A percentile compares a stretch with the other conserved stretches of the same genome.
phyloP scores from a whole-genome alignment of 129 eudicot genomes.

The Flaveria bidentis region DNA sequence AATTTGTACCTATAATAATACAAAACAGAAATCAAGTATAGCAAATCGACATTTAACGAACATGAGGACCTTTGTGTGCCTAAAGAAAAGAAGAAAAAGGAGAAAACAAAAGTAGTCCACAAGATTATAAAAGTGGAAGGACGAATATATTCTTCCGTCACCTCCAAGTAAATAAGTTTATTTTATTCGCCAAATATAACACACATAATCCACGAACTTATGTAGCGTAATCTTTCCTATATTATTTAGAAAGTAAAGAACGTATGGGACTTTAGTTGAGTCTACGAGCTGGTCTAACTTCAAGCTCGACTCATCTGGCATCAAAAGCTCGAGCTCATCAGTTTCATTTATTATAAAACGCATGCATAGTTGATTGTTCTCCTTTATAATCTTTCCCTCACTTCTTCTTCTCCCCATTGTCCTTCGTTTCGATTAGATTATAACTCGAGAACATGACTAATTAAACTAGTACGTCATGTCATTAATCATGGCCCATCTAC shows the following conservation, averaged over 20 bases:
- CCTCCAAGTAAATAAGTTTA: constrained; percentile 32
- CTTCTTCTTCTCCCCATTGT: too few relatives aligned
- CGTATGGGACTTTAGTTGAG: too few relatives aligned
- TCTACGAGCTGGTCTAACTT: too few relatives aligned
- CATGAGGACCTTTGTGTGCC: constrained; percentile 35
- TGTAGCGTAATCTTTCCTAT: neutral
- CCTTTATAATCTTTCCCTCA: too few relatives aligned
- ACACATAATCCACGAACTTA: neutral
- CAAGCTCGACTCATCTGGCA: too few relatives aligned
- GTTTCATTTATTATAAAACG: neutral
- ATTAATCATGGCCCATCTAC: too few relatives aligned
- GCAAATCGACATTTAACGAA: neutral
- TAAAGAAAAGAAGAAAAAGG: constrained; percentile 27
- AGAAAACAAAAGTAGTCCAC: constrained; percentile 42
- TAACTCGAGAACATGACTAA: too few relatives aligned
- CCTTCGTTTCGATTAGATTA: too few relatives aligned
- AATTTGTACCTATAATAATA: constrained; percentile 1
- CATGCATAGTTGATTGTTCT: too few relatives aligned
- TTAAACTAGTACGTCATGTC: too few relatives aligned
- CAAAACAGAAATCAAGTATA: constrained; percentile 3
- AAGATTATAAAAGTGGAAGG: constrained; percentile 29
- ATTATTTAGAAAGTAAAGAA: too few relatives aligned
- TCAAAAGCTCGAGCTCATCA: neutral
- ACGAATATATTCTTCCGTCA: constrained; percentile 47
- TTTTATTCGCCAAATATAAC: neutral